Percentiles rank a stretch among this genome's conserved stretches.
phyloP scores from a whole-genome alignment of 23 red algal species.

The Gracilaria gracilis region DNA sequence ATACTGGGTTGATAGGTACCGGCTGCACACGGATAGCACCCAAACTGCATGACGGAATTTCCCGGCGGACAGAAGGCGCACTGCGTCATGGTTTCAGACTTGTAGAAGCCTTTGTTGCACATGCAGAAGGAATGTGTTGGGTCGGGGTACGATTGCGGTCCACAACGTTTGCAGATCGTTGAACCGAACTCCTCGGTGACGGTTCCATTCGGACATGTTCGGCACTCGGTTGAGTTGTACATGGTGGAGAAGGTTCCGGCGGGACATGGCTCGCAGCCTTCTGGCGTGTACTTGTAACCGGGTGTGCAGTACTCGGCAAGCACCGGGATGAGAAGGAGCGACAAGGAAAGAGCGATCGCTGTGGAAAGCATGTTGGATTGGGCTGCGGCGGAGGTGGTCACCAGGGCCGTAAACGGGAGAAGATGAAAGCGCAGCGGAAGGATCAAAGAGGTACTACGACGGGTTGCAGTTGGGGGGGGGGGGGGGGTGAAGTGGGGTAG shows the following conservation, averaged over 20 bases:
- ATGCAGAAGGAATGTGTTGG: conserved; percentile 1
- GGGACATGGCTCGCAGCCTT: conserved; percentile 15
- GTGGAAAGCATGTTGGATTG: not conserved
- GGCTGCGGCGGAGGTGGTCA: no score
- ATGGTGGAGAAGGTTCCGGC: conserved; percentile 15
- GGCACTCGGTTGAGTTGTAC: conserved; percentile 14
- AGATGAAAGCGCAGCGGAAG: not conserved
- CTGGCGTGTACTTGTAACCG: conserved; percentile 7
- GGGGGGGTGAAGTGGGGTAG: not conserved
- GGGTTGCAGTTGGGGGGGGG: not conserved
- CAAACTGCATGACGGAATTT: conserved; percentile 32
- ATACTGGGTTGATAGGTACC: conserved; percentile 3
- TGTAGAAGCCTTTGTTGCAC: conserved; percentile 23
- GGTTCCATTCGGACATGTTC: not conserved
- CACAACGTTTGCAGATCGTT: conserved; percentile 3
- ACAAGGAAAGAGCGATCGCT: not conserved
- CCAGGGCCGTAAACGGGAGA: not conserved
- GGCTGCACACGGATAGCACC: conserved; percentile 25
- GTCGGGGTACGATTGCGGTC: not conserved
- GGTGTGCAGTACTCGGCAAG: conserved; percentile 16
- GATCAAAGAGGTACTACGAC: not conserved
- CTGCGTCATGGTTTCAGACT: not conserved
- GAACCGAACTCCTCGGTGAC: conserved; percentile 19
- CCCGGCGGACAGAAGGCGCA: conserved; percentile 17
- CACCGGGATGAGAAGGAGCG: not conserved